Conservation (phyloP, 768 basidiomycete species). For the Russula emetica region DNA sequence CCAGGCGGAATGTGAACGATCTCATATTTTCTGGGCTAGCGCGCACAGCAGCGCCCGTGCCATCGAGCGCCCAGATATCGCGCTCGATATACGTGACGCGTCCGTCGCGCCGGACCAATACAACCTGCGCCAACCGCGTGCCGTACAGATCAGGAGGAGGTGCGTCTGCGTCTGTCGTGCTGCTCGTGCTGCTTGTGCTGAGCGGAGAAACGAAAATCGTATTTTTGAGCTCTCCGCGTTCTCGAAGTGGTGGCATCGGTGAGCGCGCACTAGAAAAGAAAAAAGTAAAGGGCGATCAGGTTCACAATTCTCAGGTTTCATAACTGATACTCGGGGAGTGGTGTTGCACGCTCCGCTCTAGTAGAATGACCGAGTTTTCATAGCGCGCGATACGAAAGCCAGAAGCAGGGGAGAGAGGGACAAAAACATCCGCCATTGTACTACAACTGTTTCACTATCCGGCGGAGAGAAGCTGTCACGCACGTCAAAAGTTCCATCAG, state of each 20-base stretch:
- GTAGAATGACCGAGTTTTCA: no score
- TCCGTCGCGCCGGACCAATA: conserved; percentile 60
- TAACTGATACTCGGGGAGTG: no score
- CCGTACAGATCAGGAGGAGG: conserved; percentile 46
- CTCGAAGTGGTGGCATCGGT: conserved; percentile 35
- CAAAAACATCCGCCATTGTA: no score
- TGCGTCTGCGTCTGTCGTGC: background rate
- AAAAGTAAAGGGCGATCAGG: background rate
- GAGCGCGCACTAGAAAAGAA: background rate
- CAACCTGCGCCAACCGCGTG: conserved; percentile 68
- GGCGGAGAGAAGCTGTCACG: conserved; percentile 34
- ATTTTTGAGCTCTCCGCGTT: conserved; percentile 53
- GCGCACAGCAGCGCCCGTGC: conserved; percentile 39
- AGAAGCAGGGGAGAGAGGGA: background rate
- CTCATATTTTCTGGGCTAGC: conserved; percentile 46
- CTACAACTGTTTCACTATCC: background rate
- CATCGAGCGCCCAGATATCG: conserved; percentile 54
- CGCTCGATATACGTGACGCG: conserved; percentile 65
- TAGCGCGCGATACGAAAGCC: no score
- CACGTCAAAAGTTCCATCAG: conserved; percentile 70
- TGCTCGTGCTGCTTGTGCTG: conserved; percentile 30
- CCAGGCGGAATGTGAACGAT: conserved; percentile 46
- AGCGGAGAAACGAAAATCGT: conserved; percentile 64
- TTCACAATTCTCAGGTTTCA: background rate
- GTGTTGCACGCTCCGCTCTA: no score